Percentiles rank a stretch among this genome's conserved stretches.
Evolutionary conservation across 306 rosid species (phyloP).

Genomic region (Senna siamea): DNA sequence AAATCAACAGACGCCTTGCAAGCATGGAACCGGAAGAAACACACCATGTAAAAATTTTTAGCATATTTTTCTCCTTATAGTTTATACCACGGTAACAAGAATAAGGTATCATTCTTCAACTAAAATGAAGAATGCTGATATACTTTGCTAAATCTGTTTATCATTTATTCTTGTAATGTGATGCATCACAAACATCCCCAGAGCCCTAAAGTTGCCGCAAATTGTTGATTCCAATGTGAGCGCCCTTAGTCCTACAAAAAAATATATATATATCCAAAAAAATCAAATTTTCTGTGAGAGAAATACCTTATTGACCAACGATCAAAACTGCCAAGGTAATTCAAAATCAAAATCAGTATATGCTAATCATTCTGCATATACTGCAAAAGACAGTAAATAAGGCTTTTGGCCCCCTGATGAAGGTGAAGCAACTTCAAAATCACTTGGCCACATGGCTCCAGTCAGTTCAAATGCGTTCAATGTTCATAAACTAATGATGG

Average conservation of each 20-base stretch:
- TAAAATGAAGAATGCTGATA: not conserved
- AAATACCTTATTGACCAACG: not conserved
- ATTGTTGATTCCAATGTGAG: not conserved
- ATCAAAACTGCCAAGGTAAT: not conserved
- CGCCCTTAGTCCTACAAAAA: not conserved
- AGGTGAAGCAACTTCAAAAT: not conserved
- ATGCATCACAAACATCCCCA: not conserved
- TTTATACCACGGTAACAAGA: no score
- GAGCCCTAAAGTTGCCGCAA: not conserved
- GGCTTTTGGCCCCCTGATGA: not conserved
- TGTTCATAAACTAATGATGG: no score
- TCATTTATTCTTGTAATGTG: not conserved
- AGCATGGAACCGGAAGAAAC: constrained; percentile 35
- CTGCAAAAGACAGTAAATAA: not conserved
- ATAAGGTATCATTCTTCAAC: constrained; percentile 5
- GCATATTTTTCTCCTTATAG: not conserved
- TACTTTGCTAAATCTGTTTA: not conserved
- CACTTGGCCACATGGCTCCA: not conserved
- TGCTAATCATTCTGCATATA: not conserved
- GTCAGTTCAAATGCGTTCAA: not conserved
- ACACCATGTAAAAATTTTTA: not conserved
- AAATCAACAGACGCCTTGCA: constrained; percentile 40
- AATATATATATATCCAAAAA: not conserved
- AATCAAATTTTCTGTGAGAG: not conserved
- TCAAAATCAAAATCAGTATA: not conserved